Evolutionary conservation across 352 stramenopile genomes (phyloP), one percentile per base, ranked within the genome.

Genomic region (Pseudoperonospora humuli): DNA sequence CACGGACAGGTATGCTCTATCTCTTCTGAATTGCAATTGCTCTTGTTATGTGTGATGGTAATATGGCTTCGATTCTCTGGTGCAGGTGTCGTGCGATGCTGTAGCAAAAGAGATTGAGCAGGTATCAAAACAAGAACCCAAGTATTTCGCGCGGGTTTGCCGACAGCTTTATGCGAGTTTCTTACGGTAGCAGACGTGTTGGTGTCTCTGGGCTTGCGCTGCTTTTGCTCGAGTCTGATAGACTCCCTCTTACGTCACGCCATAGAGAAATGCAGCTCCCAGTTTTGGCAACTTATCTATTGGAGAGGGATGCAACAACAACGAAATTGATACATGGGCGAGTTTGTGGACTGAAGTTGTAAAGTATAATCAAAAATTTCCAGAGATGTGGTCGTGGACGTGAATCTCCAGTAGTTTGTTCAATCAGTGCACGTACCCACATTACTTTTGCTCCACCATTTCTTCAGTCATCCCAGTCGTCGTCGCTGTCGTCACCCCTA

Each of bases 401-500:
- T 33, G 38, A 25, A 31, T 32, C 28, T 46, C 11, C 33, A 15
- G 39, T 31, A 15, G 25, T 9, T 7, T 44, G 10, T 31, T 29
- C 37, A 25, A 15, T 36, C 31, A 35, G 14, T 27, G 15, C 19
- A 10, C 6, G 14, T 19, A 25, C 20, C 15, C 13, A 27, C 14
- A 15, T 10, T 39, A 7, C 7, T 31, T 23, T 47, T 28, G 8
- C 17, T 39, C 23, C 25, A 24, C n/a, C 5, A 20, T 42, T 48
- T n/a, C 25, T 32, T 80, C 50, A 92, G 47, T 92, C 76, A 42
- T 91, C 79, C 79, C 79, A 92, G 40, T 88, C 79, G 25, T 89
- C 75, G 33, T 89, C 79, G 41, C 75, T 86, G 39, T 89, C 68
- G n/a, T 62, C 61, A 9, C 70, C 48, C 13, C 26, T 29, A 20